These are phyloP conservation scores for Pontederia crassipes DNA, from an alignment of 176 grass and related monocot genomes.

Conservation along the genomic window DNA sequence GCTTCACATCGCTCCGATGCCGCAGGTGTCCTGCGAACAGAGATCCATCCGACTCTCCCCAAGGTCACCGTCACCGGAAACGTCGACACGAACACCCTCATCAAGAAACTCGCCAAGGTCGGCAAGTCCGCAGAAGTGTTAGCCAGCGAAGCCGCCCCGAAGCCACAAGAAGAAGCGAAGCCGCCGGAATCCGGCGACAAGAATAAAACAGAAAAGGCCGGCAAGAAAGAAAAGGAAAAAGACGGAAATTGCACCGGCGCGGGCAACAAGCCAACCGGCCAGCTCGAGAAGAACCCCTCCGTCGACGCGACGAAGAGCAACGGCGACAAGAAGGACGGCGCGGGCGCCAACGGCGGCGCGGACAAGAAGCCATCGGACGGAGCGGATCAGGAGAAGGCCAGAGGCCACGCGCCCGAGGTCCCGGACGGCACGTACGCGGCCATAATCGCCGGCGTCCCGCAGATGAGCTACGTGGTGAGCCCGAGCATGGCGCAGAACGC, in stretches of 20 bases:
- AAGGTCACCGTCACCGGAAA: conserved; percentile 64
- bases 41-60: conserved; percentile 69
- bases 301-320: background rate
- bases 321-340: background rate
- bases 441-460: background rate
- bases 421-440: background rate
- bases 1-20: background rate
- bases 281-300: background rate
- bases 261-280: background rate
- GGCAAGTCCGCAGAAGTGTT: conserved; percentile 62
- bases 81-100: conserved; percentile 45
- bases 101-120: conserved; percentile 63
- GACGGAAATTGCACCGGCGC: background rate
- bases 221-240: conserved; percentile 18
- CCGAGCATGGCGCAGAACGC: conserved; percentile 8
- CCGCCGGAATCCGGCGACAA: background rate
- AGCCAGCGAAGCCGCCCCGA: conserved; percentile 15
- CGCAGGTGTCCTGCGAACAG: conserved; percentile 69
- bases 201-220: conserved; percentile 19
- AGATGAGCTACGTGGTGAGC: conserved; percentile 7
- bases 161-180: conserved; percentile 10
- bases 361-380: background rate
- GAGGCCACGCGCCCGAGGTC: background rate
- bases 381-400: background rate
- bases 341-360: background rate